Percentiles rank a stretch among this genome's conserved stretches.
Evolutionary conservation across 345 rosid genomes (phyloP).

Genomic region (Brassica rapa): DNA sequence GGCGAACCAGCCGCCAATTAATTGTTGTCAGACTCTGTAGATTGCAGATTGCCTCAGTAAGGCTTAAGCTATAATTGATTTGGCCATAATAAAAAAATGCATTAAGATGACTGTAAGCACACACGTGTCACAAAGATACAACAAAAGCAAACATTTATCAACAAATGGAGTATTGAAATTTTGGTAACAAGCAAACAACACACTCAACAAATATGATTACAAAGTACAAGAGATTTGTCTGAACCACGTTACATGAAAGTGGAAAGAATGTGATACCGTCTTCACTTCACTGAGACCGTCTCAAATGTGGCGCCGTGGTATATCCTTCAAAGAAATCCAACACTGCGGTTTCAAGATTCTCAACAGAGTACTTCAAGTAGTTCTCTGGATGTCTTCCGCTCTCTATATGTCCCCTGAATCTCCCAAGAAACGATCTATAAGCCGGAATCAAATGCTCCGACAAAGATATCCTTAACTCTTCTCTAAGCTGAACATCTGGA

Average conservation of each 20-base stretch:
- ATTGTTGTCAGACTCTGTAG: too few species aligned
- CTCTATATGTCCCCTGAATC: conserved; percentile 89
- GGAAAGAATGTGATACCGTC: background rate
- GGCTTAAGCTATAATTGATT: background rate
- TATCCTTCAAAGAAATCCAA: conserved; percentile 96
- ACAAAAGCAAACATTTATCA: background rate
- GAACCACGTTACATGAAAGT: background rate
- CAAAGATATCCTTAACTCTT: conserved; percentile 86
- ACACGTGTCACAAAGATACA: background rate
- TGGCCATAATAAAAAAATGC: too few species aligned
- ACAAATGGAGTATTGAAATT: background rate
- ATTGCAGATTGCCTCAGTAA: background rate
- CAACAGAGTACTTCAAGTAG: conserved; percentile 87
- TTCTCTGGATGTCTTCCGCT: conserved; percentile 93
- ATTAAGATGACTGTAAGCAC: background rate
- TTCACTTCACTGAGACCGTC: conserved; percentile 54
- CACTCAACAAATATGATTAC: background rate
- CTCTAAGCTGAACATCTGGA: conserved; percentile 81
- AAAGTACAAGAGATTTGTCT: background rate
- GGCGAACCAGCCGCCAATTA: background rate
- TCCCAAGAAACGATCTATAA: conserved; percentile 88
- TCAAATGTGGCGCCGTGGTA: conserved; percentile 71
- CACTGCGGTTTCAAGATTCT: conserved; percentile 83
- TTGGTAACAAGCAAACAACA: background rate
- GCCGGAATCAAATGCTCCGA: conserved; percentile 88